Percentiles rank a stretch among this genome's conserved stretches.
Conservation (phyloP, 1,284 basidiomycete species). For the Sanghuangporus baumii region DNA sequence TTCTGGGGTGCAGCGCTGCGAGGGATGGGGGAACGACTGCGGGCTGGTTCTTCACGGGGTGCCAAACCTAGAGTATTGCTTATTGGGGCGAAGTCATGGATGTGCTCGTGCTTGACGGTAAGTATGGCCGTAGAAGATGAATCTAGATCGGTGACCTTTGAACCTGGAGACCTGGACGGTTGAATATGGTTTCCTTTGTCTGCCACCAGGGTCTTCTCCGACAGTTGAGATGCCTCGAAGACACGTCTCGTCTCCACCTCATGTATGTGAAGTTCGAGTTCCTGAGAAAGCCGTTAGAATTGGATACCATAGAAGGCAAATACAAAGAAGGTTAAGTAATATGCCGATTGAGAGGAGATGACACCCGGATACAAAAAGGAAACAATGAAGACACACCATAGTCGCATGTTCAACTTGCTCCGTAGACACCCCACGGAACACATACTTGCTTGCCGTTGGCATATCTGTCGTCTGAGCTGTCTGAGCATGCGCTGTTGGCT, state of each 20-base stretch:
- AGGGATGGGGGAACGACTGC: conserved; percentile 8
- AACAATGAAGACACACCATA: conserved; percentile 1
- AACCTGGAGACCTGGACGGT: neutral
- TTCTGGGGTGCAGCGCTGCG: neutral
- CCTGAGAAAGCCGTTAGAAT: conserved; percentile 1
- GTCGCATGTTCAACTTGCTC: conserved; percentile 1
- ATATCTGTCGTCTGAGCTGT: neutral
- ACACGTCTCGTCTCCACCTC: conserved; percentile 7
- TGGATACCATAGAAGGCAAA: neutral
- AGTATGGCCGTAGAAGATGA: neutral
- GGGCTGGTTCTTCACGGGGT: neutral
- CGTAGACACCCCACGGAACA: neutral
- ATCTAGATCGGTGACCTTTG: neutral
- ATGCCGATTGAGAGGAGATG: neutral
- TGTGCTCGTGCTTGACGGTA: neutral
- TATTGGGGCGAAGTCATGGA: neutral
- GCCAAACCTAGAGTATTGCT: neutral
- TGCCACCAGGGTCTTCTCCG: neutral
- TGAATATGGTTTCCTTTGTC: neutral
- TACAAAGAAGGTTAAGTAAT: neutral
- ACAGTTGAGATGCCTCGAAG: neutral
- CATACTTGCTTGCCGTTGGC: neutral
- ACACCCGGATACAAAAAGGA: too few relatives aligned
- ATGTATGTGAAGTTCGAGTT: neutral
- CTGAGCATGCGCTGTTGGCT: neutral